These are phyloP conservation scores for Penicillium manginii DNA, from an alignment of 495 filamentous ascomycete genomes.

Conservation along the genomic window DNA sequence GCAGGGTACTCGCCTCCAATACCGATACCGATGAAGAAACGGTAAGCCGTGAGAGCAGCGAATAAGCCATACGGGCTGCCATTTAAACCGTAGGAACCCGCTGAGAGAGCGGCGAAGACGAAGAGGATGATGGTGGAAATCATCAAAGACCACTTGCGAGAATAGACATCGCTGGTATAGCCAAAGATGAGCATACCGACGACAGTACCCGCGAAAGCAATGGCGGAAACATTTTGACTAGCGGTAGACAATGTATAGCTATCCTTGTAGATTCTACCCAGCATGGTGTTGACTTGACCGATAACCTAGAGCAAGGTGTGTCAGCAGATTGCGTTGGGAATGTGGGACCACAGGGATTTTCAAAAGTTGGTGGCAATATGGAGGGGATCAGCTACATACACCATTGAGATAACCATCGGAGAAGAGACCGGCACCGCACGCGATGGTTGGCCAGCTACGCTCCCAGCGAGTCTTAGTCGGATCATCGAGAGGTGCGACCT, in stretches of 20 bases:
- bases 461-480: conserved; percentile 58
- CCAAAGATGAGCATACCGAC: conserved; percentile 84
- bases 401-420: conserved; percentile 91
- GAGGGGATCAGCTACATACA: conserved; percentile 42
- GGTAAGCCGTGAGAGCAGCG: conserved; percentile 80
- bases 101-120: conserved; percentile 76
- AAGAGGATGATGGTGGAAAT: conserved; percentile 81
- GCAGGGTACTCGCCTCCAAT: conserved; percentile 86
- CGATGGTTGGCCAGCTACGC: conserved; percentile 68
- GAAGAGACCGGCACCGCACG: conserved; percentile 88
- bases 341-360: conserved; percentile 3
- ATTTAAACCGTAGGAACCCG: conserved; percentile 73
- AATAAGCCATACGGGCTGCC: conserved; percentile 70
- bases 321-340: conserved; percentile 13
- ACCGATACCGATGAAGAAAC: conserved; percentile 74
- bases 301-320: conserved; percentile 62
- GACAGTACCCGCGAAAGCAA: conserved; percentile 89
- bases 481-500: conserved; percentile 42
- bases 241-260: conserved; percentile 68
- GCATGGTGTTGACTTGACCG: conserved; percentile 76
- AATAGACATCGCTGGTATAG: conserved; percentile 80
- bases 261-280: conserved; percentile 62
- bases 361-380: too few relatives aligned
- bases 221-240: conserved; percentile 70
- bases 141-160: conserved; percentile 79